Evolutionary conservation across 345 rosid species (phyloP).

Genomic region (Orychophragmus violaceus): DNA sequence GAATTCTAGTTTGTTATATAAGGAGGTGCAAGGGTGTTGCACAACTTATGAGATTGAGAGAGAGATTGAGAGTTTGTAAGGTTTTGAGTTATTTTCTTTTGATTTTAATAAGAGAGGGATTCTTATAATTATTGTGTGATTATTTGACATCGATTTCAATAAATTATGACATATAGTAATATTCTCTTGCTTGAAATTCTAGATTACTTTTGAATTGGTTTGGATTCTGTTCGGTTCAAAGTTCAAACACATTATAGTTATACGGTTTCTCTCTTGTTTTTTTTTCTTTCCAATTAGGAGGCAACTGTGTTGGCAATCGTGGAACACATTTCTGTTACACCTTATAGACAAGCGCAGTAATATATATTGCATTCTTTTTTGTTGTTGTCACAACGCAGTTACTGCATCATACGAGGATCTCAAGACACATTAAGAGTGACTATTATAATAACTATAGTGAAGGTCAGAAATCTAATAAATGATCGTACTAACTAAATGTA

Average conservation of each 20-base stretch:
- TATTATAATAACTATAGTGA: neutral
- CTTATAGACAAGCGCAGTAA: neutral
- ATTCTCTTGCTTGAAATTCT: too few relatives aligned
- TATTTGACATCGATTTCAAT: too few relatives aligned
- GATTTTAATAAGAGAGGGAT: too few relatives aligned
- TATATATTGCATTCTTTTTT: neutral
- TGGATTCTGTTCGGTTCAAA: neutral
- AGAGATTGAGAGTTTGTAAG: too few relatives aligned
- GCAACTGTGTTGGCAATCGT: neutral
- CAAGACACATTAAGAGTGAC: neutral
- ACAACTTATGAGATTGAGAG: too few relatives aligned
- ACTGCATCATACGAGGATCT: neutral
- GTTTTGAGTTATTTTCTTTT: too few relatives aligned
- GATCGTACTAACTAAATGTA: neutral
- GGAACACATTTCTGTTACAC: neutral
- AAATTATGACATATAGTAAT: neutral
- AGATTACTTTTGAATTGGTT: neutral
- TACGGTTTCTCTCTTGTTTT: too few relatives aligned
- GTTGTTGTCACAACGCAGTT: neutral
- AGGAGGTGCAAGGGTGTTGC: too few relatives aligned
- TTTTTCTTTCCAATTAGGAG: neutral
- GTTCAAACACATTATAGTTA: neutral
- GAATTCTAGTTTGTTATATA: too few relatives aligned
- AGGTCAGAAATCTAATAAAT: constrained; percentile 4
- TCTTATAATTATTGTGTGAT: too few relatives aligned